Evolutionary conservation across 2,329 filamentous ascomycete species (phyloP), one percentile per base, ranked within the genome.

Genomic region (Monilinia polystroma): DNA sequence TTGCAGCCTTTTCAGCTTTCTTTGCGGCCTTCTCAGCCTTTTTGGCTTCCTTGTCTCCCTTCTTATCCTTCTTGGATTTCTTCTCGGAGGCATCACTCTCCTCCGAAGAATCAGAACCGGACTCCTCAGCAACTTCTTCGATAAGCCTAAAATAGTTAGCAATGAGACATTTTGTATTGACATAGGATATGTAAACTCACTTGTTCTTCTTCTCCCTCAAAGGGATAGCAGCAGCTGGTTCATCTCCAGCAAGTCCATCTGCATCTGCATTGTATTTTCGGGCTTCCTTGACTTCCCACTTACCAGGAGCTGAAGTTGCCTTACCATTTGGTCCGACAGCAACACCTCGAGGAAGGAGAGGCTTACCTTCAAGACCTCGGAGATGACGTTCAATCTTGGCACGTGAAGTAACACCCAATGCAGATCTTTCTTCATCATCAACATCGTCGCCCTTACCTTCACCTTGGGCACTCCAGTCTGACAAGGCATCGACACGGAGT

Each of bases 201-300:
- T 72, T 84, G 73, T 79, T 81, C 79, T 81, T 83, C 77, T 84
- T 83, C 51, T 81, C 79, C 67, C 80, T 84, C 73, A 80, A 79
- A 73, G 74, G 76, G 58, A 76, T 75, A 35, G 79, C 73, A 59
- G 80, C 79, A 71, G 77, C 76, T 18, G 85, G 83, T 72, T 90
- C 89, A 73, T 91, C 86, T 58, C 86, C 87, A 68, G 83, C 83
- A 62, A 97, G 81, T 70, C 93, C 94, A 79, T 99, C 95, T 64
- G 92, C 95, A 76, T 98, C 93, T 59, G 87, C 85, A 79, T 98
- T 98, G 84, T 99, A 99, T 80, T 94, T 95, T 77, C 92, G 86
- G 14, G 91, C 90, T 79, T 97, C 92, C 81, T 96, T 96, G 75
- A 99, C 84, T 70, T 93, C 91, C 85, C 92, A 96, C 80, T 96